Evolutionary conservation across 805 yeast species (phyloP).

Genomic region (Saccharomycopsis guyanensis): DNA sequence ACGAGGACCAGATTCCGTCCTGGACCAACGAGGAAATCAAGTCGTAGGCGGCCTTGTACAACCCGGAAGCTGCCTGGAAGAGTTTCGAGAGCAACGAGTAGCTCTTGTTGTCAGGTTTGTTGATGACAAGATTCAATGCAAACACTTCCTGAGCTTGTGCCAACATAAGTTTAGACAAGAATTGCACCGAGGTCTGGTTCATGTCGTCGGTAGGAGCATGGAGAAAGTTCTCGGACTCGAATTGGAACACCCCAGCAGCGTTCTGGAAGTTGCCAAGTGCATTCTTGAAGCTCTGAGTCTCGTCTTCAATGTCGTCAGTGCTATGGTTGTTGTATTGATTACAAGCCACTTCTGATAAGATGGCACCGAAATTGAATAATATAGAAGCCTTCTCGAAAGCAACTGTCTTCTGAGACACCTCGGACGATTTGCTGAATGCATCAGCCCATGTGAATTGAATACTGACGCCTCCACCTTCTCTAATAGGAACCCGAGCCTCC

Average conservation of each 20-base stretch:
- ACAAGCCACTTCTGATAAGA: constrained; percentile 46
- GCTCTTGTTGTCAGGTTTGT: constrained; percentile 43
- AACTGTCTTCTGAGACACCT: constrained; percentile 63
- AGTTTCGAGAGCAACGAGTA: constrained; percentile 70
- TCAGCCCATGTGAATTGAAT: constrained; percentile 76
- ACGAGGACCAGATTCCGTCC: constrained; percentile 12
- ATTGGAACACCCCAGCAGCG: constrained; percentile 71
- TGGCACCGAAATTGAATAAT: constrained; percentile 69
- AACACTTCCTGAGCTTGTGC: constrained; percentile 91
- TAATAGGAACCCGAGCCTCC: constrained; percentile 67
- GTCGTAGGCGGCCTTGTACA: constrained; percentile 48
- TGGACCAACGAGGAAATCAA: constrained; percentile 23
- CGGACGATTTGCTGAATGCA: constrained; percentile 43
- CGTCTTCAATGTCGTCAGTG: constrained; percentile 21
- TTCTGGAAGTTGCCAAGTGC: constrained; percentile 58
- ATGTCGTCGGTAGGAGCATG: constrained; percentile 85
- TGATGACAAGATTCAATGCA: constrained; percentile 47
- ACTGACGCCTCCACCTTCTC: constrained; percentile 37
- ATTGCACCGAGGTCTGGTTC: constrained; percentile 56
- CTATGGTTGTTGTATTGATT: constrained; percentile 28
- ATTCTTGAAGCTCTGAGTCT: constrained; percentile 41
- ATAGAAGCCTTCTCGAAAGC: constrained; percentile 87
- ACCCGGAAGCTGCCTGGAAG: constrained; percentile 50
- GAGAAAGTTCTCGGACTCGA: constrained; percentile 69
- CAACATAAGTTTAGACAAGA: constrained; percentile 57